phyloP scores from a whole-genome alignment of 768 basidiomycete species.

The Podaxis carcinomalis region DNA sequence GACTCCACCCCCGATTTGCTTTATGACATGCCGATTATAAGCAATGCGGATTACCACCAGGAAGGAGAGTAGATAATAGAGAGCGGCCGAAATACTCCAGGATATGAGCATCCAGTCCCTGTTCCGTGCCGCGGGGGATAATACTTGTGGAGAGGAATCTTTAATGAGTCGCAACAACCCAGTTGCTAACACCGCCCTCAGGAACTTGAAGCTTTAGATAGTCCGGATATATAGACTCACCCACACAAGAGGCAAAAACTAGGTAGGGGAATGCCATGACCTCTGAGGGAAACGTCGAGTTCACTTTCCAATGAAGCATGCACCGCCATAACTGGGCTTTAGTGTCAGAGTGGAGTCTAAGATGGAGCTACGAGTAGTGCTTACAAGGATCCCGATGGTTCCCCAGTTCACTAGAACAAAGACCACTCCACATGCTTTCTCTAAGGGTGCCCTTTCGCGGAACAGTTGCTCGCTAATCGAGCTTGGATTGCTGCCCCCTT shows the following conservation, averaged over 20 bases:
- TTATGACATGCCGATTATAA: not conserved
- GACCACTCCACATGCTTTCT: not conserved
- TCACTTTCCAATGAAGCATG: slow-evolving; percentile 4
- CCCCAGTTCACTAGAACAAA: slow-evolving; percentile 5
- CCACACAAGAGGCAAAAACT: not conserved
- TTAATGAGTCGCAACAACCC: not conserved
- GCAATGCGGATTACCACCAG: not conserved
- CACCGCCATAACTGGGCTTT: slow-evolving; percentile 7
- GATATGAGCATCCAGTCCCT: slow-evolving; percentile 7
- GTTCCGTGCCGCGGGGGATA: not conserved
- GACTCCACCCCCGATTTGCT: not conserved
- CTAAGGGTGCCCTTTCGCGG: not conserved
- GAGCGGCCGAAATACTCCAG: slow-evolving; percentile 3
- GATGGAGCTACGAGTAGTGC: not conserved
- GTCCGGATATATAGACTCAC: not conserved
- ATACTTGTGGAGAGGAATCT: not conserved
- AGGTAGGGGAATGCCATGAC: slow-evolving; percentile 4
- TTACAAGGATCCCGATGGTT: slow-evolving; percentile 4
- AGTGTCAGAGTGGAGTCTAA: not conserved
- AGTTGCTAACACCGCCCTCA: not conserved
- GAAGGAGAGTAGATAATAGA: slow-evolving; percentile 4
- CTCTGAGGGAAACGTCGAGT: slow-evolving; percentile 3
- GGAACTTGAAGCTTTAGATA: not conserved
- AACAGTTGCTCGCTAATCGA: not conserved
- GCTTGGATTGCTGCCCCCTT: not conserved